Evolutionary conservation across 805 yeast genomes (phyloP), one percentile per base, ranked within the genome.

Genomic region (Teunomyces stri): DNA sequence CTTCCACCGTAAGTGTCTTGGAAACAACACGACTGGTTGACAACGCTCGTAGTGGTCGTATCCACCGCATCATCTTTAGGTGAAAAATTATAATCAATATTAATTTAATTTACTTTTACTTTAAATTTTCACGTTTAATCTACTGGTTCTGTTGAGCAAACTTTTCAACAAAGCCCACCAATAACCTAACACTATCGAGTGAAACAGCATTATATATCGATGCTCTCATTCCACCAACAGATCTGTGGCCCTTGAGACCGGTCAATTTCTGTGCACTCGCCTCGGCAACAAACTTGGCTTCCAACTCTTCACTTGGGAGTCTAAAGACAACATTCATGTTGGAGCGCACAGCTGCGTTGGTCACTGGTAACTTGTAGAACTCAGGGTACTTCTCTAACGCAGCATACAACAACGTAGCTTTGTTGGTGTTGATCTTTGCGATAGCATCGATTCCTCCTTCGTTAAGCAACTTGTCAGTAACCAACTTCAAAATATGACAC

Each of bases 211-310:
- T 92, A 68, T 92, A 91, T 46, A 90, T 72, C 11, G 97, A 90
- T 12, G 95, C 91, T 68, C 99, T 84, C 69, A 94, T 86, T 27
- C 99, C 99, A 44, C 98, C 98, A 38, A 92, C 98, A 3, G 96
- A 89, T 65, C 98, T 81, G 69, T 92, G 98, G 36, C 99, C 98
- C 69, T 90, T 88, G 60, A 92, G 76, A 5, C 97, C 98, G 4
- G 82, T 72, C 52, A 94, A 74, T 1, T 80, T 76, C 47, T 54
- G 61, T 22, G 65, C 78, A 20, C 72, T 76, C 3, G 97, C 96
- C 42, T 75, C 82, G 51, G 80, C 72, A 51, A 92, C 60, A 69
- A 94, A 94, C 50, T 78, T 69, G 5, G 78, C 75, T 60, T 91
- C 97, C 44, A 81, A 65, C 2, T 78, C 88, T 3, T 78, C 81